Conservation (phyloP, 2,329 filamentous ascomycete species). For the Phaeosphaeriaceae sp. region DNA sequence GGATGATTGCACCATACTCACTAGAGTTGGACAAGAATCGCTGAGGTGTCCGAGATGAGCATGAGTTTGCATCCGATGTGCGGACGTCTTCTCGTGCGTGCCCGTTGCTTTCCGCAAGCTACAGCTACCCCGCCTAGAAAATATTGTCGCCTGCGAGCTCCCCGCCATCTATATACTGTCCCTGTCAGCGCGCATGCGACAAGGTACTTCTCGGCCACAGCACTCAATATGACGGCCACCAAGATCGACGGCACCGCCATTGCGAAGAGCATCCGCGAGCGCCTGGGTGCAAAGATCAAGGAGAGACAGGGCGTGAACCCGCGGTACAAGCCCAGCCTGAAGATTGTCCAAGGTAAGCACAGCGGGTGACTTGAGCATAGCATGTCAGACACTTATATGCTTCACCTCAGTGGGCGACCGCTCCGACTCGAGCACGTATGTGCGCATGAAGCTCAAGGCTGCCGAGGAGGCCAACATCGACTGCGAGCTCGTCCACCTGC, state of each 20-base stretch:
- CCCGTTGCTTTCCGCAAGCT: constrained; percentile 38
- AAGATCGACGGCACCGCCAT: constrained; percentile 97
- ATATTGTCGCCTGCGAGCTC: constrained; percentile 31
- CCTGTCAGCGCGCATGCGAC: constrained; percentile 10
- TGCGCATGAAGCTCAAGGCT: constrained; percentile 99
- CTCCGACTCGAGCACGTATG: constrained; percentile 95
- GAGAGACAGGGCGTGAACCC: constrained; percentile 83
- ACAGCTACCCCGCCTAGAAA: constrained; percentile 42
- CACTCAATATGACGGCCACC: constrained; percentile 77
- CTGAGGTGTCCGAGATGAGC: constrained; percentile 25
- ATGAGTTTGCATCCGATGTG: constrained; percentile 44
- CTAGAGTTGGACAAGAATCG: constrained; percentile 37
- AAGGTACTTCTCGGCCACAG: constrained; percentile 59
- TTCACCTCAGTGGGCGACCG: constrained; percentile 78
- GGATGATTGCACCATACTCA: constrained; percentile 22
- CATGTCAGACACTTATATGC: constrained; percentile 11
- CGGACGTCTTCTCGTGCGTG: constrained; percentile 32
- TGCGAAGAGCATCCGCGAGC: constrained; percentile 88
- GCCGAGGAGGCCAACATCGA: constrained; percentile 92
- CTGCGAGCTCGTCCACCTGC: constrained; percentile 85
- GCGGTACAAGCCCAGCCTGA: constrained; percentile 86
- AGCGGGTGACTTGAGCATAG: constrained; percentile 2
- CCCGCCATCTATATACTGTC: constrained; percentile 26
- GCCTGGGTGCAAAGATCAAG: constrained; percentile 79
- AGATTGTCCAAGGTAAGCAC: constrained; percentile 87